A percentile compares a stretch with the other conserved stretches of the same genome.
Evolutionary conservation across 257 asterid genomes (phyloP).

Genomic region (Solanum neorickii): DNA sequence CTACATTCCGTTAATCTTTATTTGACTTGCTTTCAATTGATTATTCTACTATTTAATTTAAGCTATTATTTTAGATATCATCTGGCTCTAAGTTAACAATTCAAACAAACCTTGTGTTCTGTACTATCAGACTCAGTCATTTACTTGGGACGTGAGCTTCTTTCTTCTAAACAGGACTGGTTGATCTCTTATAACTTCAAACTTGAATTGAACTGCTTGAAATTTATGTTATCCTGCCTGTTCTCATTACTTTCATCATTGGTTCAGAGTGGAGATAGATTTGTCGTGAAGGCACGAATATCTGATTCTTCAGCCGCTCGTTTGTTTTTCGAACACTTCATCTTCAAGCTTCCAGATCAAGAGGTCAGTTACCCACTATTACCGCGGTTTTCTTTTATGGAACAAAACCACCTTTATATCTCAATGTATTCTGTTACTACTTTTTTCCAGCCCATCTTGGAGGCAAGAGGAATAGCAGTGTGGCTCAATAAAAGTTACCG

Average conservation of each 20-base stretch:
- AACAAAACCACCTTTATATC: not conserved
- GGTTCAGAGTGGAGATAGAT: conserved; percentile 79
- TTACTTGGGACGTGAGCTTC: not conserved
- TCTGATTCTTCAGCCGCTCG: conserved; percentile 60
- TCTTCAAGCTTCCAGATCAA: conserved; percentile 58
- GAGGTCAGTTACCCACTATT: conserved; percentile 28
- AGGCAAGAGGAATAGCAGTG: conserved; percentile 75
- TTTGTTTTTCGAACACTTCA: conserved; percentile 65
- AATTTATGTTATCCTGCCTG: not conserved
- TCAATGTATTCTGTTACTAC: not conserved
- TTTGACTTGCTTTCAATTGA: not conserved
- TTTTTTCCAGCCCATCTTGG: conserved; percentile 52
- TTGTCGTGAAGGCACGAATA: conserved; percentile 62
- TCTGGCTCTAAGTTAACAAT: not conserved
- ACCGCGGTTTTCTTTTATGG: not conserved
- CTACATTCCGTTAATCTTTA: not conserved
- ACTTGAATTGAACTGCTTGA: not conserved
- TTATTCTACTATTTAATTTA: not conserved
- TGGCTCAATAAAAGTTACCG: conserved; percentile 86
- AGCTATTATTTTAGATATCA: not conserved
- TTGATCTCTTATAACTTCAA: not conserved
- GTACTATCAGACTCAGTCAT: not conserved
- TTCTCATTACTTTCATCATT: not conserved
- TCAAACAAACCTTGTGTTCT: not conserved
- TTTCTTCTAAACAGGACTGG: not conserved